Evolutionary conservation across 2,329 filamentous ascomycete genomes (phyloP).

Genomic region (Chaetomiaceae sp.): DNA sequence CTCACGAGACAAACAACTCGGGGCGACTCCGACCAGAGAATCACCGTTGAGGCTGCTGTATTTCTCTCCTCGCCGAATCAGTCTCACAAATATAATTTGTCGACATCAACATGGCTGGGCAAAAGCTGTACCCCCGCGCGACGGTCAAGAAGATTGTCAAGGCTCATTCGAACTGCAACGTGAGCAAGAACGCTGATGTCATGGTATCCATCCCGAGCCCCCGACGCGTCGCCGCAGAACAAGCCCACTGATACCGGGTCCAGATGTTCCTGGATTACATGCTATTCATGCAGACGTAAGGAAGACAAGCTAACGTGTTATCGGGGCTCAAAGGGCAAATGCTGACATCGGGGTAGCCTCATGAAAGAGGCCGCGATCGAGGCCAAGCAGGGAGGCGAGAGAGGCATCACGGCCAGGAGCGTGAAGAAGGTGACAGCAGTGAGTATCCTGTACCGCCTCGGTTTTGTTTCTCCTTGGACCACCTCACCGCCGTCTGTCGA

Average conservation of each 20-base stretch:
- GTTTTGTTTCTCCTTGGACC: background rate
- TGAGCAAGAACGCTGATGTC: constrained; percentile 83
- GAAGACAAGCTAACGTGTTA: background rate
- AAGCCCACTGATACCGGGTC: constrained; percentile 10
- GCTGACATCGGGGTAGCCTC: constrained; percentile 46
- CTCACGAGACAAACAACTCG: background rate
- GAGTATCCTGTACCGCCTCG: no score
- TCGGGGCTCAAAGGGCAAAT: no score
- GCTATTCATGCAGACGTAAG: constrained; percentile 69
- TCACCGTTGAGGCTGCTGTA: no score
- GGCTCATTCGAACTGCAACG: constrained; percentile 72
- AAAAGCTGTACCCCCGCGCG: constrained; percentile 76
- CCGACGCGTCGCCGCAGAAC: background rate
- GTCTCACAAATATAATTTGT: no score
- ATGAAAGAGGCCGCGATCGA: constrained; percentile 76
- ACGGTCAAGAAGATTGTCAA: constrained; percentile 88
- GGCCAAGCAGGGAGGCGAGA: constrained; percentile 68
- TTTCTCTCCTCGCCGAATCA: background rate
- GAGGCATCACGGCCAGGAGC: constrained; percentile 66
- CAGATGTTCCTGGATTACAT: constrained; percentile 83
- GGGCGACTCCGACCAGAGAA: no score
- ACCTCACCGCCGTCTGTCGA: no score
- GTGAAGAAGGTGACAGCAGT: constrained; percentile 75
- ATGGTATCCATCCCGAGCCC: constrained; percentile 50
- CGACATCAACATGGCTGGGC: constrained; percentile 45